Conservation (phyloP, 768 basidiomycete species). For the Termitomyces sp. region DNA sequence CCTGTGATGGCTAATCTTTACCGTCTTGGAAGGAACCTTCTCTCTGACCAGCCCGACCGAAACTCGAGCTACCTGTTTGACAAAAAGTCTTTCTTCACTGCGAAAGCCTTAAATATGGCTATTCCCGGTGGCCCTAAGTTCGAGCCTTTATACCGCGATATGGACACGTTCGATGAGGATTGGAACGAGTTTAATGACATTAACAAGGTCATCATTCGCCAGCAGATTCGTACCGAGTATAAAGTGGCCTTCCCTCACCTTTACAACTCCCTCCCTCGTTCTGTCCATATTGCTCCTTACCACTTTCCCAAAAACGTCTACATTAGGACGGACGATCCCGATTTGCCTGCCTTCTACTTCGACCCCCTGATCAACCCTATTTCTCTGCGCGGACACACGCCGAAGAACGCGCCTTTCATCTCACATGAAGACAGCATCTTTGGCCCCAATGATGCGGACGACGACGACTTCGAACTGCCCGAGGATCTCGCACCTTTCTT, state of each 20-base stretch:
- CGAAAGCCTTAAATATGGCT: slow-evolving; percentile 95
- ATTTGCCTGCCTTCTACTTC: slow-evolving; percentile 98
- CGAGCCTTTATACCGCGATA: slow-evolving; percentile 94
- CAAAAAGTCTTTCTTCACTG: slow-evolving; percentile 96
- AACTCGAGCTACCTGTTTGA: slow-evolving; percentile 95
- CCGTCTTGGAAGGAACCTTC: slow-evolving; percentile 87
- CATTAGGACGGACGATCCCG: slow-evolving; percentile 99
- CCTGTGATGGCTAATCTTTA: slow-evolving; percentile 97
- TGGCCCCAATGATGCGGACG: slow-evolving; percentile 80
- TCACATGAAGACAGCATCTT: slow-evolving; percentile 93
- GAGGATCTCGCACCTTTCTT: slow-evolving; percentile 79
- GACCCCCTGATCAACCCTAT: slow-evolving; percentile 98
- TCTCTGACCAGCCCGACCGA: slow-evolving; percentile 89
- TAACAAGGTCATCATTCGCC: slow-evolving; percentile 98
- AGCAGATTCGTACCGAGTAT: slow-evolving; percentile 98
- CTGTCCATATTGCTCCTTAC: slow-evolving; percentile 88
- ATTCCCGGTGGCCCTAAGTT: slow-evolving; percentile 99
- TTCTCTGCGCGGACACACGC: slow-evolving; percentile 79
- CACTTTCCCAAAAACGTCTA: slow-evolving; percentile 97
- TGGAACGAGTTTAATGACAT: slow-evolving; percentile 99
- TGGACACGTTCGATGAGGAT: slow-evolving; percentile 97
- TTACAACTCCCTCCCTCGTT: slow-evolving; percentile 96
- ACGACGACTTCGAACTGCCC: slow-evolving; percentile 86
- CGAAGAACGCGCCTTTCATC: slow-evolving; percentile 79
- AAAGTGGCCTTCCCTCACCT: slow-evolving; percentile 99